Conservation (phyloP, 169 alveolate species). For the Miamiensis avidus region DNA sequence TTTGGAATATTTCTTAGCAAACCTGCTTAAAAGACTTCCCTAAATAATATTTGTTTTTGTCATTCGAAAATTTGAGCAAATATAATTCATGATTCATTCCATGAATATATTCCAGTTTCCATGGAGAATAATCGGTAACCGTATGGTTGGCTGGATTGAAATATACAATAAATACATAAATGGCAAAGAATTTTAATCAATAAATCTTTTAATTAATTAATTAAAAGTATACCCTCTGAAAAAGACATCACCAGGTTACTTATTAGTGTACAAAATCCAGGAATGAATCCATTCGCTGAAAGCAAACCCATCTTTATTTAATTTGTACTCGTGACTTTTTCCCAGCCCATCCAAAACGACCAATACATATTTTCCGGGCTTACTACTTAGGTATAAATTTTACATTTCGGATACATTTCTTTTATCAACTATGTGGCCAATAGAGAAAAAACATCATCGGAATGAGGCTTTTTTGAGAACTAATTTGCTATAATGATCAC, state of each 20-base stretch:
- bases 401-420: constrained; percentile 1
- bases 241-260: constrained; percentile 7
- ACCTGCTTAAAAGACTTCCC: constrained; percentile 9
- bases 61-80: constrained; percentile 1
- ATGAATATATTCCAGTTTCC: constrained; percentile 22
- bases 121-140: constrained; percentile 15
- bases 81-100: constrained; percentile 17
- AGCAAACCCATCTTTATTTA: neutral
- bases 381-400: constrained; percentile 2
- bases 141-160: neutral
- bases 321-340: neutral
- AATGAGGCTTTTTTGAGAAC: neutral
- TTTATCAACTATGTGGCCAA: constrained; percentile 9
- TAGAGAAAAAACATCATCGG: constrained; percentile 6
- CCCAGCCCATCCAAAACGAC: constrained; percentile 14
- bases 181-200: neutral
- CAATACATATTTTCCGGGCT: constrained; percentile 8
- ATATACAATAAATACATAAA: neutral
- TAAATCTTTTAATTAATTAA: neutral
- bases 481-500: constrained; percentile 8
- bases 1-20: constrained; percentile 8
- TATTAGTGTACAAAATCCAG: constrained; percentile 14
- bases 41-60: neutral
- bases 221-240: neutral
- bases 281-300: constrained; percentile 4